Percentiles rank a stretch among this genome's conserved stretches.
Conservation (phyloP, 306 rosid species). For the Vachellia pachyceras region DNA sequence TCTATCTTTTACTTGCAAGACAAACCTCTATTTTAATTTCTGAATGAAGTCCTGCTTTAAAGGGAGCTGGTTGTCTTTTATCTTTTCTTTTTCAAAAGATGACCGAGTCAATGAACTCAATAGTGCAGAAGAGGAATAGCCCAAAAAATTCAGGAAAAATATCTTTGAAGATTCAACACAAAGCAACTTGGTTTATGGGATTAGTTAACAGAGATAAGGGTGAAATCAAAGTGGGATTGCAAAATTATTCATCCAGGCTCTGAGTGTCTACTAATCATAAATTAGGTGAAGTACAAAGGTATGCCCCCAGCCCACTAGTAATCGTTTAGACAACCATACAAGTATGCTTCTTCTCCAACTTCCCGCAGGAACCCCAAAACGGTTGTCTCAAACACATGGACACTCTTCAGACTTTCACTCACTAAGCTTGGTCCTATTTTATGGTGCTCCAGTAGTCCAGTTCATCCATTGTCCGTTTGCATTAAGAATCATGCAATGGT, state of each 20-base stretch:
- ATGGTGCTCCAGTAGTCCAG: background rate
- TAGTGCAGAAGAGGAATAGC: background rate
- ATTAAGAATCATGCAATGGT: background rate
- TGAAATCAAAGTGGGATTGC: background rate
- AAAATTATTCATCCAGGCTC: background rate
- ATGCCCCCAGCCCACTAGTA: background rate
- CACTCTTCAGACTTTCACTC: background rate
- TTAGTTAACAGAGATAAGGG: background rate
- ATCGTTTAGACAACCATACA: background rate
- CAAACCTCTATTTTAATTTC: constrained; percentile 19
- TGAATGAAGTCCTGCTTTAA: background rate
- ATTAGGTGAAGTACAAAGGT: background rate
- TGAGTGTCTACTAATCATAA: background rate
- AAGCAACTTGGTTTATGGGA: background rate
- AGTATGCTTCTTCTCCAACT: background rate
- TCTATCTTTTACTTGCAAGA: constrained; percentile 4
- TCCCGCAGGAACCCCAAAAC: background rate
- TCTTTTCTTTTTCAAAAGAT: background rate
- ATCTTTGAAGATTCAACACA: background rate
- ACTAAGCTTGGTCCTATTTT: background rate
- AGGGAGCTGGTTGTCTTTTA: background rate
- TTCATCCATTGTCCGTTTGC: background rate
- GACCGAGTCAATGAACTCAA: background rate
- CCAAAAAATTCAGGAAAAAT: background rate
- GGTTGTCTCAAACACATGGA: background rate